Evolutionary conservation across 495 filamentous ascomycete genomes (phyloP), one percentile per base, ranked within the genome.

Genomic region (Penicillium simplicissimum): DNA sequence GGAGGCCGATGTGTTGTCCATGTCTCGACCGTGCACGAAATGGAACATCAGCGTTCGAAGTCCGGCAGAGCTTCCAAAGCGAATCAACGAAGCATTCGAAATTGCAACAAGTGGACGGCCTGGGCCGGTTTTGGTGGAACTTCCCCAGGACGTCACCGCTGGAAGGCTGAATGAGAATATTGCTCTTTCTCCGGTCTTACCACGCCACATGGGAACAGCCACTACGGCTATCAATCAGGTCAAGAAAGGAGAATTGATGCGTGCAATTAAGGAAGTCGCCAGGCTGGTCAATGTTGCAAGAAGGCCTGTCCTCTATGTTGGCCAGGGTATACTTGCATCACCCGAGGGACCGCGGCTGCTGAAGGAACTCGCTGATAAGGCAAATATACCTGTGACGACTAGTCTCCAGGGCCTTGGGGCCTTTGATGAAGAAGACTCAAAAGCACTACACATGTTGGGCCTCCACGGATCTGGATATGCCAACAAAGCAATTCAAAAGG

Each of bases 31-130:
- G n/a, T 86, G 85, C 71, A 88, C 85, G 9, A 87, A 88, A 70
- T 88, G 85, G 85, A 87, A 86, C 60, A 78, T 82, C n/a, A 83
- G 84, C 79, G 84, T 85, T 51, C 85, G 84, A 67, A 82, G 81
- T 57, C 79, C 85, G 42, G 81, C 81, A 11, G 84, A 88, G 53
- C 76, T 87, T 17, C 85, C 85, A 13, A 74, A 78, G 45, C 72
- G 79, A 38, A 86, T 87, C 42, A 82, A 87, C 51, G 85, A 87
- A 67, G 85, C 85, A 2, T 88, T 87, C 60, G 83, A 86, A 65
- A 87, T 86, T 59, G 84, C 85, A 0, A 85, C 78, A 17, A 81
- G 76, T 55, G 84, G 84, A 34, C 74, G 84, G 19, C 84, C 84
- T 28, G 85, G 85, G 17, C 85, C 85, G 11, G 85, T 88, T 28